Evolutionary conservation across 2,329 filamentous ascomycete species (phyloP).

Genomic region (Apiospora hydei): DNA sequence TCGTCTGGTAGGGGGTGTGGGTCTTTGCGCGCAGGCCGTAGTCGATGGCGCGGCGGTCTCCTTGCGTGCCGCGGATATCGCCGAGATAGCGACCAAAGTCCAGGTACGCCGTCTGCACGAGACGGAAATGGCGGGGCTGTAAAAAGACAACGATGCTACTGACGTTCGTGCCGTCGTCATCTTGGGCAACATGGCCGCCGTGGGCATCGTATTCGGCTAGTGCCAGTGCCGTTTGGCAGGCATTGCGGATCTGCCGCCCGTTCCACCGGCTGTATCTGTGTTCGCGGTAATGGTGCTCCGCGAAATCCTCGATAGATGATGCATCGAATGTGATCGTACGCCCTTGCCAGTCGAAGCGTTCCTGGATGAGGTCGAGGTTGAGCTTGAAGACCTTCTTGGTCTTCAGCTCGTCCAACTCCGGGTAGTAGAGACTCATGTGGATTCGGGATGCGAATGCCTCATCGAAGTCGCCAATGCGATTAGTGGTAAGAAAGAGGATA

Average conservation of each 20-base stretch:
- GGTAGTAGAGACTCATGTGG: slow-evolving; percentile 43
- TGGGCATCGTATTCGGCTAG: neutral
- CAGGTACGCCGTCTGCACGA: slow-evolving; percentile 33
- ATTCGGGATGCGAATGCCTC: slow-evolving; percentile 36
- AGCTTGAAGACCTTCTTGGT: slow-evolving; percentile 14
- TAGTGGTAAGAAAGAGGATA: slow-evolving; percentile 48
- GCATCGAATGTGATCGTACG: slow-evolving; percentile 28
- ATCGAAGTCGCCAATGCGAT: slow-evolving; percentile 39
- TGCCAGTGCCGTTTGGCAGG: slow-evolving; percentile 40
- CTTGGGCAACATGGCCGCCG: neutral
- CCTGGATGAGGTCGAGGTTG: slow-evolving; percentile 17
- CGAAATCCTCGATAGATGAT: neutral
- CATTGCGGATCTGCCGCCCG: slow-evolving; percentile 48
- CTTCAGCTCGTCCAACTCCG: slow-evolving; percentile 25
- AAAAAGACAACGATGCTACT: slow-evolving; percentile 29
- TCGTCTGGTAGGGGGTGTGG: neutral
- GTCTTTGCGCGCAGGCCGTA: neutral
- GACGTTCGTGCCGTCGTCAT: slow-evolving; percentile 39
- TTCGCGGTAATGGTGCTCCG: neutral
- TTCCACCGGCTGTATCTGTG: slow-evolving; percentile 38
- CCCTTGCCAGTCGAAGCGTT: slow-evolving; percentile 30
- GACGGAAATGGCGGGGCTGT: slow-evolving; percentile 29
- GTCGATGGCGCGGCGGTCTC: neutral
- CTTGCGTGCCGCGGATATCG: neutral
- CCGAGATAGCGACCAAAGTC: slow-evolving; percentile 35